These are phyloP conservation scores for Pachyrhizus erosus DNA, from an alignment of 306 rosid species.

Conservation along the genomic window DNA sequence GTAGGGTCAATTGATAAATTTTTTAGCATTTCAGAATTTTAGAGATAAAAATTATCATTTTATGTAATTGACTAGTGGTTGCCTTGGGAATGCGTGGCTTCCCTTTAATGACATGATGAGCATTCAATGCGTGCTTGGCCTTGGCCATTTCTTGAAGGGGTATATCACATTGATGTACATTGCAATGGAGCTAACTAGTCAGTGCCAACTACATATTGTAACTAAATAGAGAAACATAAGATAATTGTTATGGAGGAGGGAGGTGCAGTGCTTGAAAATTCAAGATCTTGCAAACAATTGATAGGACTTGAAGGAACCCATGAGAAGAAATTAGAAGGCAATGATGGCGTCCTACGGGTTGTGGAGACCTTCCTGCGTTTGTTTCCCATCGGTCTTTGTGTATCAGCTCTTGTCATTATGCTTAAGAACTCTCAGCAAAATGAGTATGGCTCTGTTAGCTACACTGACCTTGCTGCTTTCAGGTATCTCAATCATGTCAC, in stretches of 20 bases:
- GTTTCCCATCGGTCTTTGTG: constrained; percentile 67
- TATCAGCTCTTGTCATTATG: constrained; percentile 81
- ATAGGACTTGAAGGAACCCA: not conserved
- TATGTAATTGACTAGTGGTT: not conserved
- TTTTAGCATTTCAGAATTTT: too few species aligned
- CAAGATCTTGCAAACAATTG: constrained; percentile 40
- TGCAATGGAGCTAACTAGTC: not conserved
- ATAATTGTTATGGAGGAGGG: constrained; percentile 28
- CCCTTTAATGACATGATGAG: constrained; percentile 17
- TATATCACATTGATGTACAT: not conserved
- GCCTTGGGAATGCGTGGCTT: constrained; percentile 39
- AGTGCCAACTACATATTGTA: not conserved
- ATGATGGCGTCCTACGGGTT: constrained; percentile 46
- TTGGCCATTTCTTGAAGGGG: not conserved
- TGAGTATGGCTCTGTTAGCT: constrained; percentile 71
- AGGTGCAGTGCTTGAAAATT: constrained; percentile 18
- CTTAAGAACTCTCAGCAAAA: constrained; percentile 77
- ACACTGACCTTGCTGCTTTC: constrained; percentile 79
- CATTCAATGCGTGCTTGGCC: constrained; percentile 26
- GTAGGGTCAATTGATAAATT: too few species aligned
- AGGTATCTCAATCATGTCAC: constrained; percentile 50
- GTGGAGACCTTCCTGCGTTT: constrained; percentile 80
- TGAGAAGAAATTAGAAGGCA: constrained; percentile 29
- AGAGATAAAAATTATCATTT: too few species aligned
- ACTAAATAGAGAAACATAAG: not conserved